phyloP scores from a whole-genome alignment of 2,329 filamentous ascomycete species.

The Cordyceps fumosorosea region DNA sequence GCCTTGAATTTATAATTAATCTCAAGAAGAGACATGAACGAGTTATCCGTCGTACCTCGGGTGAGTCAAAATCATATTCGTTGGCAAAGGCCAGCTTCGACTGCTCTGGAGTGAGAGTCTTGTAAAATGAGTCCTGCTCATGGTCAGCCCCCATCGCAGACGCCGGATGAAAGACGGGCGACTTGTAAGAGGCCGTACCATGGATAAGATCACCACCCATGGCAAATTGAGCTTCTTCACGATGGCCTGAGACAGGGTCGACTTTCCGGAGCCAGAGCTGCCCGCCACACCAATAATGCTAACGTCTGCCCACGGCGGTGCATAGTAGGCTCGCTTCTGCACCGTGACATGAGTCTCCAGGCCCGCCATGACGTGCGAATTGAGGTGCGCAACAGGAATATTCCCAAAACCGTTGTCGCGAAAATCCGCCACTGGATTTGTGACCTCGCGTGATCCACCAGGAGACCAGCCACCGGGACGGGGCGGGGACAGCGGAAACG shows the following conservation, averaged over 20 bases:
- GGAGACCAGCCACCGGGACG: not conserved
- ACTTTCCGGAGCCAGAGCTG: conserved; percentile 91
- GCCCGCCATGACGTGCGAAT: conserved; percentile 20
- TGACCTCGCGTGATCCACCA: conserved; percentile 11
- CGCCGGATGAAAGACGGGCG: not conserved
- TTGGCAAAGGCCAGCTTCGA: conserved; percentile 77
- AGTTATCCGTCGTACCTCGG: conserved; percentile 47
- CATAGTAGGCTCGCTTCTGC: conserved; percentile 65
- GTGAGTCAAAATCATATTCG: conserved; percentile 94
- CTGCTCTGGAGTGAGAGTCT: conserved; percentile 72
- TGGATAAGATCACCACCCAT: conserved; percentile 96
- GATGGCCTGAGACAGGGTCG: conserved; percentile 86
- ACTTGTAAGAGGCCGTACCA: conserved; percentile 50
- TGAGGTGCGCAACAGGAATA: not conserved
- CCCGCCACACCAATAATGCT: conserved; percentile 96
- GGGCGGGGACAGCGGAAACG: no score
- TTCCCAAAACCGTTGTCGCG: not conserved
- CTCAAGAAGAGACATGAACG: not conserved
- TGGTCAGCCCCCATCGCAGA: not conserved
- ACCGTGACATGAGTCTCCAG: conserved; percentile 41
- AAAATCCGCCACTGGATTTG: not conserved
- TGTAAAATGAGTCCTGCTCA: conserved; percentile 95
- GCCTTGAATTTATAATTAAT: conserved; percentile 39
- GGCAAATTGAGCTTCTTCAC: conserved; percentile 84
- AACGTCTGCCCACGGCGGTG: conserved; percentile 91